A percentile compares a stretch with the other conserved stretches of the same genome.
These are phyloP conservation scores for Pseudogymnoascus pannorum DNA, from an alignment of 2,329 filamentous ascomycete genomes.

Conservation along the genomic window DNA sequence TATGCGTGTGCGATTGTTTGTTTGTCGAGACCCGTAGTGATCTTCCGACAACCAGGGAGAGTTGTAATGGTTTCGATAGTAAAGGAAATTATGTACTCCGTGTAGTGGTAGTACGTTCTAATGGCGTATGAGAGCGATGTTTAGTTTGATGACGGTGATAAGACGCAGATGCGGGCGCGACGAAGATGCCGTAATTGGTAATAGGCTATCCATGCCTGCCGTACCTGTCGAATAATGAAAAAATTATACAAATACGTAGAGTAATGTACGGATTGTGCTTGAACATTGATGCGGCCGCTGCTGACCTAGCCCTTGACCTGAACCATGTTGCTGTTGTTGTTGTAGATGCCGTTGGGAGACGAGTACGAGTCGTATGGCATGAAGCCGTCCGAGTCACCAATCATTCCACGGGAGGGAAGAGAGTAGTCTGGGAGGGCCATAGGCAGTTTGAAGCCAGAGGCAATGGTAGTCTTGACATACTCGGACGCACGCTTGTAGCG, in stretches of 20 bases:
- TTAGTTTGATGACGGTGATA: constrained; percentile 2
- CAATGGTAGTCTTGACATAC: constrained; percentile 70
- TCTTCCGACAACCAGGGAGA: not conserved
- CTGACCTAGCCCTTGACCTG: constrained; percentile 23
- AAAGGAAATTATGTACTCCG: constrained; percentile 3
- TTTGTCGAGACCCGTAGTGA: not conserved
- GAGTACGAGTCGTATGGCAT: constrained; percentile 18
- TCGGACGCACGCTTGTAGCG: constrained; percentile 78
- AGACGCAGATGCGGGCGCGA: not conserved
- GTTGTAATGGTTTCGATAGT: not conserved
- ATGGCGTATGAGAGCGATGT: constrained; percentile 1
- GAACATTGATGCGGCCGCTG: not conserved
- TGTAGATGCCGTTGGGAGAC: not conserved
- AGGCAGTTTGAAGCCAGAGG: constrained; percentile 47
- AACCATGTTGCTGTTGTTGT: constrained; percentile 21
- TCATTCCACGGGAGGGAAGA: constrained; percentile 22
- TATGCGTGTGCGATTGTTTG: not conserved
- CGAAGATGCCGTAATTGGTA: not conserved
- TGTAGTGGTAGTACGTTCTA: constrained; percentile 5
- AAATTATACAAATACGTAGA: constrained; percentile 5
- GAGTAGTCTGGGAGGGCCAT: constrained; percentile 15
- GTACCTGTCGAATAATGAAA: not conserved
- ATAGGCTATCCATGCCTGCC: not conserved
- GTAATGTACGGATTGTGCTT: constrained; percentile 6
- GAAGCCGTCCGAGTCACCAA: constrained; percentile 19